Percentiles rank a stretch among this genome's conserved stretches.
These are phyloP conservation scores for Atalantia buxifolia DNA, from an alignment of 345 rosid genomes.

Conservation along the genomic window DNA sequence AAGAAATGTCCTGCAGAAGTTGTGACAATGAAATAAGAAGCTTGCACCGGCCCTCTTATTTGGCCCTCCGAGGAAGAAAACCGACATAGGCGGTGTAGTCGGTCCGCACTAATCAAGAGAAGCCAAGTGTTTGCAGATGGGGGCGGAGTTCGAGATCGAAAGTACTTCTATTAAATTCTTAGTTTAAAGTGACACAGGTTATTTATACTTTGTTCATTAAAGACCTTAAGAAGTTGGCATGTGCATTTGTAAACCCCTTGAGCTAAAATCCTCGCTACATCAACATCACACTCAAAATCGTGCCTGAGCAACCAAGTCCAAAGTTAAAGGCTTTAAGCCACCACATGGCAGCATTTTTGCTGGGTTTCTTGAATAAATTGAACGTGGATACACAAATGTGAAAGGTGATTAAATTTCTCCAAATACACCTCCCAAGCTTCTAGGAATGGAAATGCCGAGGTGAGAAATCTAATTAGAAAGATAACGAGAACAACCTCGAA, in stretches of 20 bases:
- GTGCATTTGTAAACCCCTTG: slow-evolving; percentile 20
- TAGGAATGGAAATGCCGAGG: slow-evolving; percentile 31
- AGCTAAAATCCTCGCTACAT: slow-evolving; percentile 37
- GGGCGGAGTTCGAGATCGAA: not conserved
- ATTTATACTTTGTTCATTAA: not conserved
- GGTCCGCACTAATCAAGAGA: slow-evolving; percentile 25
- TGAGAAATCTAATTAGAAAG: too few species aligned
- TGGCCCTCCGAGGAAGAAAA: slow-evolving; percentile 9
- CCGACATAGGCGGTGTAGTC: slow-evolving; percentile 21
- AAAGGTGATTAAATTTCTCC: slow-evolving; percentile 46
- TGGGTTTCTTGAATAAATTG: slow-evolving; percentile 24
- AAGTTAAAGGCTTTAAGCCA: slow-evolving; percentile 25
- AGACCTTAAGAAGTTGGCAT: slow-evolving; percentile 50
- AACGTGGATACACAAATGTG: slow-evolving; percentile 49
- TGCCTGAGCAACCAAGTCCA: slow-evolving; percentile 41
- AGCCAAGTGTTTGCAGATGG: slow-evolving; percentile 1
- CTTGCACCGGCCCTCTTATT: not conserved
- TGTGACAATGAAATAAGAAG: not conserved
- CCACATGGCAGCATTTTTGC: slow-evolving; percentile 18
- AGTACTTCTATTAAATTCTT: not conserved
- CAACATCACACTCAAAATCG: slow-evolving; percentile 22
- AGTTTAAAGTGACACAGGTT: not conserved
- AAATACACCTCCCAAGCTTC: slow-evolving; percentile 28
- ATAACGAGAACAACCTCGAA: too few species aligned
- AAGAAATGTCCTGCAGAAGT: slow-evolving; percentile 9